These are phyloP conservation scores for Puccinia triticina DNA, from an alignment of 1,284 basidiomycete genomes.

Conservation along the genomic window DNA sequence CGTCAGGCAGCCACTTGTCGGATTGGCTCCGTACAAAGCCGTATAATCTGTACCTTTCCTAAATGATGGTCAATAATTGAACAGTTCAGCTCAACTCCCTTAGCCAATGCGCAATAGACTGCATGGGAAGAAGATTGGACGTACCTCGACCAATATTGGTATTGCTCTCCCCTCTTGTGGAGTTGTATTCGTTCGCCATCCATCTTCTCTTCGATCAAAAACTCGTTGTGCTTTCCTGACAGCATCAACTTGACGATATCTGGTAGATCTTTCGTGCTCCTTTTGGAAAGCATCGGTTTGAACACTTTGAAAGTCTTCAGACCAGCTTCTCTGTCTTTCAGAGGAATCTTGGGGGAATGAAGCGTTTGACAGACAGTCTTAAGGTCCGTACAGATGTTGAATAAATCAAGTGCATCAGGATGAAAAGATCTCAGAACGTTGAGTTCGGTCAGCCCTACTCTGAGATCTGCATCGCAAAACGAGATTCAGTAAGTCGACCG, in stretches of 20 bases:
- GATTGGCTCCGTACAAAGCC: slow-evolving; percentile 75
- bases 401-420: slow-evolving; percentile 83
- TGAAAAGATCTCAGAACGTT: slow-evolving; percentile 85
- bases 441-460: slow-evolving; percentile 68
- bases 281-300: slow-evolving; percentile 87
- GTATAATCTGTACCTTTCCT: slow-evolving; percentile 94
- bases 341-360: slow-evolving; percentile 52
- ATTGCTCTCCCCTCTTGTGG: slow-evolving; percentile 83
- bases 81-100: neutral
- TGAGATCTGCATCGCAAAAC: slow-evolving; percentile 59
- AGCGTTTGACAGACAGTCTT: slow-evolving; percentile 77
- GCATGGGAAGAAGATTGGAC: slow-evolving; percentile 42
- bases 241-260: slow-evolving; percentile 80
- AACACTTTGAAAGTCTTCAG: slow-evolving; percentile 81
- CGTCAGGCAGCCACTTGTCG: slow-evolving; percentile 77
- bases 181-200: slow-evolving; percentile 93
- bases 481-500: neutral
- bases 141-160: slow-evolving; percentile 85
- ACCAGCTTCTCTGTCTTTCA: slow-evolving; percentile 69
- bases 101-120: slow-evolving; percentile 21
- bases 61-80: slow-evolving; percentile 34
- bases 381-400: slow-evolving; percentile 90
- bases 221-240: slow-evolving; percentile 65
- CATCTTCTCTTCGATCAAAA: slow-evolving; percentile 91
- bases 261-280: slow-evolving; percentile 71